Percentiles rank a stretch among this genome's conserved stretches.
Evolutionary conservation across 228 moss, liverwort and hornwort species (phyloP).

Genomic region (Sphagnum fallax): DNA sequence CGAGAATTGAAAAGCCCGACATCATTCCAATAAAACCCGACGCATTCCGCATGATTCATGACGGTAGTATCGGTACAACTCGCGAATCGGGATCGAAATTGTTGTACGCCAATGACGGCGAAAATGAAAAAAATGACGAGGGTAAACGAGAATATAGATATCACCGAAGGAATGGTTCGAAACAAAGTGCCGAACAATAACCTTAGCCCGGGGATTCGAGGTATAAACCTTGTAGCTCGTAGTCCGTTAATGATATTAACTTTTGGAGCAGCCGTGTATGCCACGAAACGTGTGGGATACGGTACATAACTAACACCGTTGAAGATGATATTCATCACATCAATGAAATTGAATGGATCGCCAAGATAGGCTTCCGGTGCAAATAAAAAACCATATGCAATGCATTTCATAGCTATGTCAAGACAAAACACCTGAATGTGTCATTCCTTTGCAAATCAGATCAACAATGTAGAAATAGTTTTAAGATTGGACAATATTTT

Average conservation of each 20-base stretch:
- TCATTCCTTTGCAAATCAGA: too few species aligned
- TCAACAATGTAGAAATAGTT: too few species aligned
- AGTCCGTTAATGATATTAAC: slow-evolving; percentile 55
- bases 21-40: slow-evolving; percentile 46
- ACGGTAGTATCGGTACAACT: slow-evolving; percentile 37
- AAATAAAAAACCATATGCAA: slow-evolving; percentile 82
- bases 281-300: fast-evolving
- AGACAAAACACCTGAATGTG: slow-evolving; percentile 1
- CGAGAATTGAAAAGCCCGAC: slow-evolving; percentile 44
- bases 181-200: slow-evolving; percentile 35
- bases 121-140: slow-evolving; percentile 69
- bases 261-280: not conserved
- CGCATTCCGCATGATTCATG: slow-evolving; percentile 48
- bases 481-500: too few species aligned
- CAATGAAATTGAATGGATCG: slow-evolving; percentile 72
- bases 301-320: slow-evolving; percentile 5
- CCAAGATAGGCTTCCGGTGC: slow-evolving; percentile 74
- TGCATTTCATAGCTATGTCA: slow-evolving; percentile 43
- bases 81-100: slow-evolving; percentile 57
- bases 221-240: slow-evolving; percentile 57
- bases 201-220: slow-evolving; percentile 52
- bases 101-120: slow-evolving; percentile 77
- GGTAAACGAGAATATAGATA: slow-evolving; percentile 65
- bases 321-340: slow-evolving; percentile 49
- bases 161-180: slow-evolving; percentile 60